A percentile compares a stretch with the other conserved stretches of the same genome.
phyloP scores from a whole-genome alignment of 108 stramenopile species.

The Cyclotella choctawhatcheeana region DNA sequence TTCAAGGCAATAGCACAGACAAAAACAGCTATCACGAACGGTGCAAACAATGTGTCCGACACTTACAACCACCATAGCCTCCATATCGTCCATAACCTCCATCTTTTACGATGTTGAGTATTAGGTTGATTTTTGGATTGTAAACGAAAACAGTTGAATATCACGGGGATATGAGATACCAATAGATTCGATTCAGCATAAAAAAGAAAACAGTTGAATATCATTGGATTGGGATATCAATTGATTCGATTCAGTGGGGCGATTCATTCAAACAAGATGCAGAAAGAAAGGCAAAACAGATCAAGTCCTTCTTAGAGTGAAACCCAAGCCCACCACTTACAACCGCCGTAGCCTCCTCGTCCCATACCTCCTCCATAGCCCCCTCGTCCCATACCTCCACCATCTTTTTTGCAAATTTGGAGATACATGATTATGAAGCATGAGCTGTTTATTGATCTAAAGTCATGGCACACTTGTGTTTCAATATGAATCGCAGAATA shows the following conservation, averaged over 20 bases:
- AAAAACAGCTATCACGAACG: not conserved
- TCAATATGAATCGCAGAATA: no score
- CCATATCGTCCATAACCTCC: conserved; percentile 22
- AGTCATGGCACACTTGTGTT: not conserved
- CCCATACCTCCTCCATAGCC: not conserved
- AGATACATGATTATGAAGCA: no score
- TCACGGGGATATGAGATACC: conserved; percentile 3
- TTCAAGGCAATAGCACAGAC: not conserved
- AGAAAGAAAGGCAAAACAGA: no score
- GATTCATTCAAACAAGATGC: not conserved
- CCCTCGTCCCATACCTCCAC: not conserved
- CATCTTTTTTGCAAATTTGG: no score
- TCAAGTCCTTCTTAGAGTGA: no score
- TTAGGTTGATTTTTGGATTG: no score
- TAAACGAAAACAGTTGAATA: not conserved
- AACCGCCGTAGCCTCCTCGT: conserved; percentile 4
- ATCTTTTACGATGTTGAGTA: not conserved
- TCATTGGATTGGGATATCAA: not conserved
- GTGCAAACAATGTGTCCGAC: not conserved
- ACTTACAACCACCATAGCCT: not conserved
- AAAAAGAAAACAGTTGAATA: not conserved
- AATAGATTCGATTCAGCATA: no score
- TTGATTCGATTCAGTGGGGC: not conserved
- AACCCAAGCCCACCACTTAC: conserved; percentile 6
- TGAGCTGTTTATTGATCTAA: not conserved